These are phyloP conservation scores for Phytopythium aichiense DNA, from an alignment of 352 stramenopile genomes.

Conservation along the genomic window DNA sequence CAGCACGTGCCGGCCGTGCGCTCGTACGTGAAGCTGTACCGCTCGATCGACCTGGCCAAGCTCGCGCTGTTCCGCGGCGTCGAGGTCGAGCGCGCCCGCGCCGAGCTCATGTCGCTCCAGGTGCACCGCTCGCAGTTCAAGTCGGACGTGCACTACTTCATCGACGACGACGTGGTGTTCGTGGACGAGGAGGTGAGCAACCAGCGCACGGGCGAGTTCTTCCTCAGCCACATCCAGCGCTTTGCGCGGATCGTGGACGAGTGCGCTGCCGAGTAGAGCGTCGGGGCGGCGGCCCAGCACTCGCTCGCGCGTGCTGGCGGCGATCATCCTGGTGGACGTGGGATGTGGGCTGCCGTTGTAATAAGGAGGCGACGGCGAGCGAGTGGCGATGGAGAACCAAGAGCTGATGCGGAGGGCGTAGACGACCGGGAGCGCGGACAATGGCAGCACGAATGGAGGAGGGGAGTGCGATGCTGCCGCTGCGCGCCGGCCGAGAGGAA, in stretches of 20 bases:
- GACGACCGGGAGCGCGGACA: neutral
- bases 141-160: constrained; percentile 82
- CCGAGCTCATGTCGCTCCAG: constrained; percentile 82
- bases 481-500: neutral
- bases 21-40: constrained; percentile 97
- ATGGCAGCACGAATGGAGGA: neutral
- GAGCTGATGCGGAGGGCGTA: neutral
- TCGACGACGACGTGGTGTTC: constrained; percentile 73
- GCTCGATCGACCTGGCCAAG: constrained; percentile 93
- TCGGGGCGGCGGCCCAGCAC: neutral
- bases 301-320: neutral
- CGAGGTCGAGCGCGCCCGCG: constrained; percentile 58
- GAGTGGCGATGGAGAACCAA: neutral
- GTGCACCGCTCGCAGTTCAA: constrained; percentile 55
- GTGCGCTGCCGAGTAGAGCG: constrained; percentile 33
- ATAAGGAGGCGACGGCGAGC: constrained; percentile 3
- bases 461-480: neutral
- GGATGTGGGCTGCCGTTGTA: neutral
- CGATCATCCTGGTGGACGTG: neutral
- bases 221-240: constrained; percentile 87
- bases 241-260: constrained; percentile 86
- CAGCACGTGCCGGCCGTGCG: constrained; percentile 87
- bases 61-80: constrained; percentile 89
- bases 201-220: constrained; percentile 87
- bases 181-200: constrained; percentile 82